Conservation (phyloP, 371 early-diverging fungal species). For the Syncephalastrum racemosum region DNA sequence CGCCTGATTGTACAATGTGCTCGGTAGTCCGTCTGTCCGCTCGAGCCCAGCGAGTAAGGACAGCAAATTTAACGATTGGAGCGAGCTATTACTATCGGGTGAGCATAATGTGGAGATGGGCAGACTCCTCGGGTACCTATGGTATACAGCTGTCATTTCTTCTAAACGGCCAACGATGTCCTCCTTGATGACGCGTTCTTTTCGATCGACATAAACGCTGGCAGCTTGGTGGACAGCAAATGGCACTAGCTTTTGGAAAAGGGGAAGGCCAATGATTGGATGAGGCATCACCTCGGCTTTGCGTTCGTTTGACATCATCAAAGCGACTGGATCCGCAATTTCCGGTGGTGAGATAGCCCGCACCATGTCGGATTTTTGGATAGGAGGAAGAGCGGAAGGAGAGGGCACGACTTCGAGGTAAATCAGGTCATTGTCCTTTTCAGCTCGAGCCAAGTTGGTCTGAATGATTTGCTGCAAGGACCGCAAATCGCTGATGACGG, state of each 20-base stretch:
- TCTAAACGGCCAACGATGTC: conserved; percentile 32
- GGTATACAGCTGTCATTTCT: conserved; percentile 34
- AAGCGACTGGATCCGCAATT: conserved; percentile 45
- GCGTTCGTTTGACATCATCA: conserved; percentile 42
- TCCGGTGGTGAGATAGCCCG: conserved; percentile 46
- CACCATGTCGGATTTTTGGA: conserved; percentile 73
- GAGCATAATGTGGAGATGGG: not conserved
- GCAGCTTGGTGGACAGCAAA: conserved; percentile 89
- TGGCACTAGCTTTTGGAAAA: conserved; percentile 84
- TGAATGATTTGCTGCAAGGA: conserved; percentile 59
- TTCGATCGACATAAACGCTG: conserved; percentile 78
- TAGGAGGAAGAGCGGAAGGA: conserved; percentile 52
- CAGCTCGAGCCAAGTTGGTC: conserved; percentile 68
- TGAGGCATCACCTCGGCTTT: conserved; percentile 22
- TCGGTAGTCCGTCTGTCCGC: conserved; percentile 70
- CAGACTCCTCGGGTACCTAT: conserved; percentile 30
- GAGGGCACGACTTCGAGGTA: conserved; percentile 79
- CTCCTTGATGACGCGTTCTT: conserved; percentile 66
- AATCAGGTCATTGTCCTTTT: conserved; percentile 89
- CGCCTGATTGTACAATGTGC: conserved; percentile 61
- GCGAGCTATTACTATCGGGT: conserved; percentile 33
- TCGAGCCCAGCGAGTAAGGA: conserved; percentile 69
- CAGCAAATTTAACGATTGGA: conserved; percentile 72
- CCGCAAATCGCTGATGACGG: conserved; percentile 41
- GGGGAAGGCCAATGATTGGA: conserved; percentile 68